Base-by-base conservation (phyloP, 2,329 filamentous ascomycete genomes). In the Arthrobotrys entomopaga region DNA sequence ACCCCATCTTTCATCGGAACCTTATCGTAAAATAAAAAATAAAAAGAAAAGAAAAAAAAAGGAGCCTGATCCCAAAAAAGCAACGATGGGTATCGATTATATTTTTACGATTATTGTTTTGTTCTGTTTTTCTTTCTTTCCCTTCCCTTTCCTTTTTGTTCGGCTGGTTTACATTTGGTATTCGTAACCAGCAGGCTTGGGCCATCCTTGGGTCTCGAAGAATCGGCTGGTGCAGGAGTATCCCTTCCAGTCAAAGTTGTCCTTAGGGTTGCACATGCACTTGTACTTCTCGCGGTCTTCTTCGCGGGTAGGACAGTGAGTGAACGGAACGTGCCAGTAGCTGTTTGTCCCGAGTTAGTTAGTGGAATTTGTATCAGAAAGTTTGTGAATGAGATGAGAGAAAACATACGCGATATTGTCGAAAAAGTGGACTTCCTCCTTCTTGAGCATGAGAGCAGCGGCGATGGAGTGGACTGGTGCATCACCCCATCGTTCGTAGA, bases 171-270 rank as follows among this genome's bases (percentile, higher is more conserved):
- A 57, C 60, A 78, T 77, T 83, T 93, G 86, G 78, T 88, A 87
- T 81, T 96, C 89, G 83, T 91, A 97, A 76, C 94, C 95, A 78
- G 89, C 87, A 13, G 95, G 95, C 84, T 95, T 96, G 75, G 89
- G 83, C 81, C 94, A 83, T 65, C 88, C 87, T 82, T 93, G 96
- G 79, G 93, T 82, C 52, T 97, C 91, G 81, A 91, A 98, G 84
- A 87, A 99, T 79, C 90, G 88, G 38, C 91, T 87, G 60, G 94
- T 97, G 84, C 78, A 79, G 13, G 78, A 79, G 61, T 79, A 79
- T 8, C 91, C 91, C 94, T 97, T 97, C 96, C 96, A 99, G 83
- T 99, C 95, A 85, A 99, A 99, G 85, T 99, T 99, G 73, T 98
- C 91, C 80, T 90, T 89, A 6, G 95, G 94, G 80, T 99, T 93